phyloP scores from a whole-genome alignment of 2,329 filamentous ascomycete genomes.

The Pseudogymnoascus sp. region DNA sequence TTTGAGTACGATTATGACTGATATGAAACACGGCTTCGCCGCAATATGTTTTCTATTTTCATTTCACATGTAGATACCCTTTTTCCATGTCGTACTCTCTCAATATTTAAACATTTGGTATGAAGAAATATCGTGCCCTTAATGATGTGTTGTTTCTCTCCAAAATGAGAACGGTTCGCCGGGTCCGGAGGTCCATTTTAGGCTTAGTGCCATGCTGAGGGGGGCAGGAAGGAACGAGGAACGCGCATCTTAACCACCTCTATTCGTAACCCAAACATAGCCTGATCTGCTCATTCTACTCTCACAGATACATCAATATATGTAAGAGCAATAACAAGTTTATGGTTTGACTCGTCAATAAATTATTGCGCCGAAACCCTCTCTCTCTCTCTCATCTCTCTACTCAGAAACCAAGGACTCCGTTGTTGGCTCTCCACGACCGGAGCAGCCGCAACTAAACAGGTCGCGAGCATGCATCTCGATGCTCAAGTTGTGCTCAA shows the following conservation, averaged over 20 bases:
- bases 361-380: not conserved
- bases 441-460: not conserved
- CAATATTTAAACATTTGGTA: not conserved
- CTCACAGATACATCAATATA: not conserved
- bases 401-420: not conserved
- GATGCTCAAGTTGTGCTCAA: not conserved
- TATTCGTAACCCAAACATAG: not conserved
- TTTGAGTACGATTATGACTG: constrained; percentile 2
- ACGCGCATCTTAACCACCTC: not conserved
- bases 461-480: not conserved
- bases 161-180: not conserved
- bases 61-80: constrained; percentile 5
- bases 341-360: not conserved
- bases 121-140: not conserved
- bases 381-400: not conserved
- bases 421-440: not conserved
- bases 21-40: not conserved
- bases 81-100: constrained; percentile 1
- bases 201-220: not conserved
- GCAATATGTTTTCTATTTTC: constrained; percentile 1
- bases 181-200: not conserved
- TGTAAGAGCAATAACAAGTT: not conserved
- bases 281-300: not conserved
- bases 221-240: not conserved
- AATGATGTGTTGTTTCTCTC: not conserved